Conservation (phyloP, 2,329 filamentous ascomycete species). For the Hypoxylon sp. region DNA sequence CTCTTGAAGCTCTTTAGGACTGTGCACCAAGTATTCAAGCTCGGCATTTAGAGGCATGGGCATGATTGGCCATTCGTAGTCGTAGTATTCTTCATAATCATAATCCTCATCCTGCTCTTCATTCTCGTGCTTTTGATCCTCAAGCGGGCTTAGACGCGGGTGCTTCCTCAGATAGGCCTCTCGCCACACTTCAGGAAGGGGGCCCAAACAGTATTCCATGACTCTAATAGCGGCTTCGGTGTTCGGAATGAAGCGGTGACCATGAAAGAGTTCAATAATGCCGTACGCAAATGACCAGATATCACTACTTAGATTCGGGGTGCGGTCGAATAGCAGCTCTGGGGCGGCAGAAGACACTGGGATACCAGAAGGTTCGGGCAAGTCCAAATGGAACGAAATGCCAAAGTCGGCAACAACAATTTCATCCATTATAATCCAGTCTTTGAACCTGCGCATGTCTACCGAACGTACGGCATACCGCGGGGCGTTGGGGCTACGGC, state of each 20-base stretch:
- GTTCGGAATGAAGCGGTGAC: not conserved
- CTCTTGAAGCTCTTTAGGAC: not conserved
- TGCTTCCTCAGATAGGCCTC: not conserved
- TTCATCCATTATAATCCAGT: not conserved
- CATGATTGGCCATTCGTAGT: not conserved
- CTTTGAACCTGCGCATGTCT: not conserved
- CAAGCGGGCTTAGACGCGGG: not conserved
- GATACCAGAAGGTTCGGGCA: not conserved
- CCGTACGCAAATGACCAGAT: not conserved
- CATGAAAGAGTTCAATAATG: not conserved
- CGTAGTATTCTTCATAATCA: not conserved
- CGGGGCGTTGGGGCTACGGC: not conserved
- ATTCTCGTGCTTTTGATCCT: not conserved
- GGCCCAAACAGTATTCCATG: not conserved
- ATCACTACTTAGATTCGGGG: not conserved
- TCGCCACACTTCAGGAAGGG: not conserved
- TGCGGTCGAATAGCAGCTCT: not conserved
- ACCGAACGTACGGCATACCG: not conserved
- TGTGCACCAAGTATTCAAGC: not conserved
- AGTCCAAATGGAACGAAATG: not conserved
- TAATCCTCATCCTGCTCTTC: not conserved
- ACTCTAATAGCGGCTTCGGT: not conserved
- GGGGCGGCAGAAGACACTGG: not conserved
- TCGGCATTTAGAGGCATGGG: not conserved
- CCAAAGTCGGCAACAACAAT: not conserved